These are phyloP conservation scores for Kwoniella shandongensis DNA, from an alignment of 768 basidiomycete genomes.

Conservation along the genomic window DNA sequence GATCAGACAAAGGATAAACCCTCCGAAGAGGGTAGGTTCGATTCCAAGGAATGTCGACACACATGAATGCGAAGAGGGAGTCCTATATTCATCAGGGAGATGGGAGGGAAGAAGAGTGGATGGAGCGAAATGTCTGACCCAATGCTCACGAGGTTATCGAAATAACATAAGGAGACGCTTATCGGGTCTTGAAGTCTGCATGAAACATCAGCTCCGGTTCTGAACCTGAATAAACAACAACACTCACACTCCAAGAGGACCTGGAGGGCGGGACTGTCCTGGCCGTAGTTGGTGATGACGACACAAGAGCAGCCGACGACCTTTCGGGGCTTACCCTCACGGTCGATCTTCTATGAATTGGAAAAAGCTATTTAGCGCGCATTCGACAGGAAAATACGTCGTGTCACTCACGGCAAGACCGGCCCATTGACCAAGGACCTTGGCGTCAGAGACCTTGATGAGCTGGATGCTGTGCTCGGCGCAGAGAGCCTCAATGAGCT, in stretches of 20 bases:
- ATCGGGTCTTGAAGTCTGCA: slow-evolving; percentile 88
- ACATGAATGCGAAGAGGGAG: slow-evolving; percentile 53
- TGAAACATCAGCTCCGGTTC: not conserved
- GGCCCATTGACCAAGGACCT: slow-evolving; percentile 96
- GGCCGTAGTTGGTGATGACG: slow-evolving; percentile 96
- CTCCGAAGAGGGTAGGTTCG: slow-evolving; percentile 54
- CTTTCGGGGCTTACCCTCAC: slow-evolving; percentile 97
- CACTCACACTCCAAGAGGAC: slow-evolving; percentile 59
- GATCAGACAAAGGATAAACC: slow-evolving; percentile 51
- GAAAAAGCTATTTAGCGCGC: slow-evolving; percentile 1
- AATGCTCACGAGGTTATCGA: not conserved
- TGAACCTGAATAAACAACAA: not conserved
- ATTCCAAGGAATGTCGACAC: slow-evolving; percentile 54
- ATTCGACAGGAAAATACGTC: too few relatives aligned
- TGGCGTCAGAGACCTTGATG: slow-evolving; percentile 98
- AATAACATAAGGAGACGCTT: slow-evolving; percentile 54
- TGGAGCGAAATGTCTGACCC: not conserved
- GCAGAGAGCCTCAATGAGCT: slow-evolving; percentile 99
- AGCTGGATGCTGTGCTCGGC: slow-evolving; percentile 99
- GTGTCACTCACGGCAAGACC: slow-evolving; percentile 75
- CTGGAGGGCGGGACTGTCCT: slow-evolving; percentile 90
- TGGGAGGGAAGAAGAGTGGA: slow-evolving; percentile 1
- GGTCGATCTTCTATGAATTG: slow-evolving; percentile 74
- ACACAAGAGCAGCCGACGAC: slow-evolving; percentile 65
- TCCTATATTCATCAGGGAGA: slow-evolving; percentile 51